Evolutionary conservation across 768 basidiomycete species (phyloP), one percentile per base, ranked within the genome.

Genomic region (Zangia roseola): DNA sequence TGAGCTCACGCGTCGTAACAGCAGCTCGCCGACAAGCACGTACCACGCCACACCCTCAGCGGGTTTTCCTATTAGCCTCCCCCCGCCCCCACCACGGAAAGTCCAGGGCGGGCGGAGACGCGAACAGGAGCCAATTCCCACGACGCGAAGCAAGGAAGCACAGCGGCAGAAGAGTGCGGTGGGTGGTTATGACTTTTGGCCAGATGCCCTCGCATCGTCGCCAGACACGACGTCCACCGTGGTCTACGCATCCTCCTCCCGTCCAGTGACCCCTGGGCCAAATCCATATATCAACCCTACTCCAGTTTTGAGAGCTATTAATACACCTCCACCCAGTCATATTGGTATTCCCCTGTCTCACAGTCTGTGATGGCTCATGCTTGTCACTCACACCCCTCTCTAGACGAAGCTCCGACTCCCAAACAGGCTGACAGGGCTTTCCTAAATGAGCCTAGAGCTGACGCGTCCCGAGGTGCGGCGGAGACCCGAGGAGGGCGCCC

Each of bases 1-100:
- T 42, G 78, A 81, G 43, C 72, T 70, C 43, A 67, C 67, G n/a
- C 73, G 78, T 19, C 59, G 62, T 36, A 65, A 40, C 13, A 45
- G 60, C 60, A 33, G 43, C 23, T 63, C 68, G 5, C 62, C 60
- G 13, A 65, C 60, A 5, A 56, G 38, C 45, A 14, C 43, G 13
- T 41, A 45, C 45, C 10, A 49, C 33, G 3, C 55, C 14, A 47
- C 51, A 2, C n/a, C 54, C 8, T 48, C 57, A 0, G 40, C 51
- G 1, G 68, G 41, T 7, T 64, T 62, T 19, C 45, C 55, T 25
- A 33, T 61, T 24, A 63, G 65, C 42, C 55, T 73, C 4, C 68
- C 71, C 0, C 68, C 59, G 19, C 71, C 70, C 21, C 71, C 71
- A 7, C 71, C 69, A 19, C 59, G 69, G 5, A 54, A 54, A 2